These are phyloP conservation scores for Aristolochia fimbriata DNA, from an alignment of 164 flowering plant species.

Conservation along the genomic window DNA sequence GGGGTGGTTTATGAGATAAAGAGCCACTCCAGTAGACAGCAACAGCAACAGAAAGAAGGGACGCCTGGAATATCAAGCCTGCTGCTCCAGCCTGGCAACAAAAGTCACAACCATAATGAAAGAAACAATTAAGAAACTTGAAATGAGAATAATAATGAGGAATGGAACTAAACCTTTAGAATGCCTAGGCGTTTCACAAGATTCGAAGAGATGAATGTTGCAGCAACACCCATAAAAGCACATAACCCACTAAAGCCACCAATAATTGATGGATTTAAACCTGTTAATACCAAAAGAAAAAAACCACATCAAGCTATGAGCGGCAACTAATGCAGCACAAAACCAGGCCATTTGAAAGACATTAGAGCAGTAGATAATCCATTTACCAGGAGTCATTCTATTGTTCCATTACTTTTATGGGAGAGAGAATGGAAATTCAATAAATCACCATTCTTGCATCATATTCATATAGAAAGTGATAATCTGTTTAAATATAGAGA, in stretches of 20 bases:
- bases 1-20: conserved; percentile 61
- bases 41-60: conserved; percentile 78
- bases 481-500: no score
- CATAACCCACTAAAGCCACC: conserved; percentile 95
- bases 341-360: not conserved
- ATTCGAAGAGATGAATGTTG: conserved; percentile 81
- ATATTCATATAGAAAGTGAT: no score
- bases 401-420: no score
- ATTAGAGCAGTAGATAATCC: not conserved
- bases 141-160: not conserved
- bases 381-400: no score
- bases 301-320: not conserved
- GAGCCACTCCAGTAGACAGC: conserved; percentile 84
- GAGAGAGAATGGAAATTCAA: no score
- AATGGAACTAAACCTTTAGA: conserved; percentile 54
- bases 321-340: not conserved
- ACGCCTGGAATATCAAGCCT: conserved; percentile 83
- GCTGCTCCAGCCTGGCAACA: conserved; percentile 83
- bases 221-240: conserved; percentile 97
- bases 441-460: no score
- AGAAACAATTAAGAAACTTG: no score
- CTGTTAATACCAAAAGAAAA: conserved; percentile 27
- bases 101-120: conserved; percentile 5
- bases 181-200: conserved; percentile 72
- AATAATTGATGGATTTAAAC: conserved; percentile 77